A percentile compares a stretch with the other conserved stretches of the same genome.
Evolutionary conservation across 192 early-diverging fungal species (phyloP).

Genomic region (Umbelopsis sp.): DNA sequence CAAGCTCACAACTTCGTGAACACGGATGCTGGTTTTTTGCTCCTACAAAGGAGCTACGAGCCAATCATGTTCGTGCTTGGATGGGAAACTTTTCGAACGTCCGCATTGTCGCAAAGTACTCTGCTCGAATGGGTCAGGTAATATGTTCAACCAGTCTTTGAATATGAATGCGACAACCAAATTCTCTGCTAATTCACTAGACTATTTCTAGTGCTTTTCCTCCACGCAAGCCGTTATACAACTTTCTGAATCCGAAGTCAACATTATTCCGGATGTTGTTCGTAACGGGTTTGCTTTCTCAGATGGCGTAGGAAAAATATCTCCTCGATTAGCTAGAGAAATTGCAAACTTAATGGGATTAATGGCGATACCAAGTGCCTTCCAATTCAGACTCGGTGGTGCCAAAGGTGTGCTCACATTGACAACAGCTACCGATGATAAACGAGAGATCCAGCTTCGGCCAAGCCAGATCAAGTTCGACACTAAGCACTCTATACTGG

Average conservation of each 20-base stretch:
- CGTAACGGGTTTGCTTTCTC: constrained; percentile 64
- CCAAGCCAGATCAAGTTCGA: constrained; percentile 64
- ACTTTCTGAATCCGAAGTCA: constrained; percentile 42
- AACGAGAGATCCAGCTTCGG: constrained; percentile 49
- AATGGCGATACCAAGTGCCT: constrained; percentile 51
- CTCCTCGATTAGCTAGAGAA: constrained; percentile 42
- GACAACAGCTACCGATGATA: constrained; percentile 27
- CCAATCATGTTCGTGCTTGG: constrained; percentile 56
- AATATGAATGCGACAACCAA: no score
- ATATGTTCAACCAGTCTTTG: neutral
- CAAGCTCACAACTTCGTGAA: constrained; percentile 62
- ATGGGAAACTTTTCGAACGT: constrained; percentile 75
- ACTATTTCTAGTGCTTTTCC: constrained; percentile 55
- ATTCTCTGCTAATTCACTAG: no score
- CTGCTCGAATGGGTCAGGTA: constrained; percentile 68
- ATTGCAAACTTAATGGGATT: constrained; percentile 45
- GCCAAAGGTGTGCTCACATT: constrained; percentile 63
- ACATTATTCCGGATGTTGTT: constrained; percentile 58
- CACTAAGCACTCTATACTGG: constrained; percentile 47
- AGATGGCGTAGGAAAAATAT: constrained; percentile 75
- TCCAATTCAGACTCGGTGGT: constrained; percentile 73
- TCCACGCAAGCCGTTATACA: constrained; percentile 56
- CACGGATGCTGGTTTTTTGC: constrained; percentile 77
- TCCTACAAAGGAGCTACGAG: constrained; percentile 41
- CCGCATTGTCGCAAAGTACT: constrained; percentile 67